Evolutionary conservation across 192 early-diverging fungal genomes (phyloP), one percentile per base, ranked within the genome.

Genomic region (Kickxella alabastrina): DNA sequence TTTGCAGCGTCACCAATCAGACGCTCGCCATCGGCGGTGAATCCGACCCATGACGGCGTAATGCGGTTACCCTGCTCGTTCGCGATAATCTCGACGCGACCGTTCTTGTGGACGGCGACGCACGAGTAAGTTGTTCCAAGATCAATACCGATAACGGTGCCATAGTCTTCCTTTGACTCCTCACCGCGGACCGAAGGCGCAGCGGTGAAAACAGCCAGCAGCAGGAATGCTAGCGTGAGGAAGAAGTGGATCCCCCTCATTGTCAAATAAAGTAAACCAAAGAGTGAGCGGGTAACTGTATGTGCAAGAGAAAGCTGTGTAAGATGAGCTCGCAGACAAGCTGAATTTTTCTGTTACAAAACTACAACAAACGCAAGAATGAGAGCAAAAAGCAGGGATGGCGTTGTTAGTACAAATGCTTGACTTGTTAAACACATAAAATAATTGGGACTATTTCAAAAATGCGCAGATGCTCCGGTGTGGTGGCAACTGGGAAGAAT

Each of bases 51-150:
- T 43, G 92, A 95, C 17, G 92, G 91, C 26, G 91, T 95, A 62
- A 93, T 93, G 77, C 92, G 91, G 81, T 89, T 79, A 62, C 92
- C 92, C 68, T 93, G 90, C 68, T 96, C 93, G 85, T 96, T 93
- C 54, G 93, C 90, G 62, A 96, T 92, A 73, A 98, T 95, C 76
- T 98, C 95, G 47, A 98, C 94, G 51, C 86, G 84, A 47, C 88
- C 92, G 75, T 95, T 87, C 82, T 91, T 84, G 81, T 82, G 91
- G 42, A 97, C 88, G 64, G 87, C 93, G 22, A 95, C 92, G 78
- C 94, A 94, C 49, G 87, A 91, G 80, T 86, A 85, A 23, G 84
- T 97, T 43, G 95, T 97, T 64, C 95, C 95, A 67, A 97, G 81
- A 85, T 97, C 92, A 70, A 94, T 92, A 72, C 90, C 90, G 57